phyloP scores from a whole-genome alignment of 2,329 filamentous ascomycete genomes.

The Colletotrichum musicola region DNA sequence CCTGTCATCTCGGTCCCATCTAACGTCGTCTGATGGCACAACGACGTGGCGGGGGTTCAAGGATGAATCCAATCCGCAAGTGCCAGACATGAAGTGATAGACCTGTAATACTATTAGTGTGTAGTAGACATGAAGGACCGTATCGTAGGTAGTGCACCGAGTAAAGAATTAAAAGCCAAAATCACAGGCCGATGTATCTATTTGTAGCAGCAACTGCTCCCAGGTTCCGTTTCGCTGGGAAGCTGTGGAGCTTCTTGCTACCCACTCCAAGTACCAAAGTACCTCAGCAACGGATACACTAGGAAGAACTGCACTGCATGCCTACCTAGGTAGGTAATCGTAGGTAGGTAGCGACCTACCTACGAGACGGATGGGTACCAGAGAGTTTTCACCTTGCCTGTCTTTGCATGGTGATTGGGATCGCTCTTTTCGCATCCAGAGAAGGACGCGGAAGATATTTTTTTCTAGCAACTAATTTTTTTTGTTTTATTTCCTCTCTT shows the following conservation, averaged over 20 bases:
- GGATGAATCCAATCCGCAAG: background rate
- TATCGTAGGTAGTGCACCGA: too few species aligned
- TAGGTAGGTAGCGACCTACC: too few species aligned
- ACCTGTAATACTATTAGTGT: too few species aligned
- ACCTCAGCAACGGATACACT: too few species aligned
- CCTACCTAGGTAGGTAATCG: too few species aligned
- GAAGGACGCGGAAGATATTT: background rate
- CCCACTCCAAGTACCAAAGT: background rate
- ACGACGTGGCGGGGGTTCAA: conserved; percentile 3
- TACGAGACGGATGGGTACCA: too few species aligned
- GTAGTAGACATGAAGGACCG: too few species aligned
- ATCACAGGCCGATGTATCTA: too few species aligned
- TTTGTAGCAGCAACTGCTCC: background rate
- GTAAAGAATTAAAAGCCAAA: too few species aligned
- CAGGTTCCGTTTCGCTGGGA: conserved; percentile 16
- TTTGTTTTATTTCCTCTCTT: background rate
- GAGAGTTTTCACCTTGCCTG: too few species aligned
- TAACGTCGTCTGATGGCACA: conserved; percentile 17
- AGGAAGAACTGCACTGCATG: too few species aligned
- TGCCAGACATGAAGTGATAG: too few species aligned
- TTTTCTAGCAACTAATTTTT: background rate
- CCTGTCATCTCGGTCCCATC: conserved; percentile 11
- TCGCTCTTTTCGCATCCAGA: background rate
- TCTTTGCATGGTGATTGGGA: background rate
- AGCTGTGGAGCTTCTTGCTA: conserved; percentile 4